phyloP scores from a whole-genome alignment of 2,329 filamentous ascomycete genomes.

The Acephala macrosclerotiorum region DNA sequence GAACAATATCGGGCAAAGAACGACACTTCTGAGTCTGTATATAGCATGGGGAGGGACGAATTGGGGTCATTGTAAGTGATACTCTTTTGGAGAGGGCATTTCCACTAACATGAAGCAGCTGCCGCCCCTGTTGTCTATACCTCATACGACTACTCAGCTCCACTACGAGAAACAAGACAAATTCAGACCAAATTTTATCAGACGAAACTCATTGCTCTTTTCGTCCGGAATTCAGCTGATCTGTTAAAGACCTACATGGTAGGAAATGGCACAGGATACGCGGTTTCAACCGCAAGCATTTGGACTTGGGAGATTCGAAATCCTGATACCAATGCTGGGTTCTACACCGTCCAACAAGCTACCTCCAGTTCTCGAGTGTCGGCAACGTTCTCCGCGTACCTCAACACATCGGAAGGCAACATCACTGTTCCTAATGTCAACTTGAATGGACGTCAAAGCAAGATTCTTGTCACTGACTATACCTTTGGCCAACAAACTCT shows the following conservation, averaged over 20 bases:
- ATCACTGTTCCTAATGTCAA: conserved; percentile 54
- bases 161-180: conserved; percentile 60
- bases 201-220: conserved; percentile 61
- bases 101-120: conserved; percentile 35
- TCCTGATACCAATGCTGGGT: conserved; percentile 56
- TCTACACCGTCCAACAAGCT: conserved; percentile 57
- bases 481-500: conserved; percentile 54
- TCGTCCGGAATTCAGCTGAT: conserved; percentile 58
- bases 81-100: not conserved
- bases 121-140: conserved; percentile 58
- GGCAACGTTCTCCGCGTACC: conserved; percentile 54
- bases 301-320: conserved; percentile 61
- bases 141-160: conserved; percentile 54
- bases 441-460: conserved; percentile 59
- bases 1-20: conserved; percentile 59
- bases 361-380: conserved; percentile 52
- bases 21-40: conserved; percentile 57
- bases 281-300: conserved; percentile 47
- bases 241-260: conserved; percentile 60
- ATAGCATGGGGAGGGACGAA: conserved; percentile 63
- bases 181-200: conserved; percentile 60
- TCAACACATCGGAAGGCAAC: conserved; percentile 55
- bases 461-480: conserved; percentile 62
- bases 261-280: conserved; percentile 60
- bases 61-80: conserved; percentile 56